Percentiles rank a stretch among this genome's conserved stretches.
Conservation (phyloP, 805 yeast genomes). For the Candida gorgasii region DNA sequence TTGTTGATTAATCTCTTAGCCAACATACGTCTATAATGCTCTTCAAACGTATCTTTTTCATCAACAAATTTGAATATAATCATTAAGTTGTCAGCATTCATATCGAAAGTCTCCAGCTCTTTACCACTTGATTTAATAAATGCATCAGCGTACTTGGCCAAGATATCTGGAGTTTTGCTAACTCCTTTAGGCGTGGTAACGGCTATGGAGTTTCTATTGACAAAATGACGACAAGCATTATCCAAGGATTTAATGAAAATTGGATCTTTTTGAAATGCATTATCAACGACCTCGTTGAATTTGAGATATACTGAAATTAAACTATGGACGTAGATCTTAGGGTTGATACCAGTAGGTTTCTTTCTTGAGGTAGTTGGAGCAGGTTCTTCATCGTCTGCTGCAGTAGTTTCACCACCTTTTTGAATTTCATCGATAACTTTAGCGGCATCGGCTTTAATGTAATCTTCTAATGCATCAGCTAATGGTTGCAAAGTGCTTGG, state of each 20-base stretch:
- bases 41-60: slow-evolving; percentile 94
- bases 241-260: slow-evolving; percentile 86
- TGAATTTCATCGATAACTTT: slow-evolving; percentile 56
- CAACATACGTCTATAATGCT: slow-evolving; percentile 82
- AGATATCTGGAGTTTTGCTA: slow-evolving; percentile 88
- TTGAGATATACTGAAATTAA: slow-evolving; percentile 68
- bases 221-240: slow-evolving; percentile 80
- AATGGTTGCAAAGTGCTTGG: slow-evolving; percentile 78
- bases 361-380: slow-evolving; percentile 13
- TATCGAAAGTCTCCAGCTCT: slow-evolving; percentile 66
- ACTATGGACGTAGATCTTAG: slow-evolving; percentile 78
- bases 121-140: slow-evolving; percentile 75
- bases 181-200: slow-evolving; percentile 55
- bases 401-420: slow-evolving; percentile 27
- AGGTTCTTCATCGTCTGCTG: slow-evolving; percentile 17
- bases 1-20: slow-evolving; percentile 89
- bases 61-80: slow-evolving; percentile 82
- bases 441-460: slow-evolving; percentile 56
- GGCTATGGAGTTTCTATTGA: slow-evolving; percentile 82
- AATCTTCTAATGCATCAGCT: slow-evolving; percentile 68
- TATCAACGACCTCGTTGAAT: slow-evolving; percentile 62
- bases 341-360: slow-evolving; percentile 47
- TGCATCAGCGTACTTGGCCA: slow-evolving; percentile 87
- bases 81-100: slow-evolving; percentile 85
- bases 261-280: slow-evolving; percentile 71